Evolutionary conservation across 495 filamentous ascomycete species (phyloP).

Genomic region (Podospora pseudoanserina): DNA sequence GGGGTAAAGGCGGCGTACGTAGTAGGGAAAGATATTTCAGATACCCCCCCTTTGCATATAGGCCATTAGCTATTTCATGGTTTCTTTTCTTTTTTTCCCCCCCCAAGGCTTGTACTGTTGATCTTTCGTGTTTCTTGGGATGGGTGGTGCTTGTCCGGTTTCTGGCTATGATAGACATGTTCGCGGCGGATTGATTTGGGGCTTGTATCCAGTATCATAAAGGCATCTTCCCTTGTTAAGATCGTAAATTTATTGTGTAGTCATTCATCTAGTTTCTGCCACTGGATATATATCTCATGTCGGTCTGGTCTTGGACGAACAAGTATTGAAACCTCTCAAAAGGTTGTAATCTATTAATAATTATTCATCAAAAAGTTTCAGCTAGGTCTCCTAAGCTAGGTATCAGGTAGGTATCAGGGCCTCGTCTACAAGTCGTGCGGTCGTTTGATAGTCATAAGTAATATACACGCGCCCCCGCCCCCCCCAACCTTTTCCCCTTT

Average conservation of each 20-base stretch:
- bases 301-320: too few species aligned
- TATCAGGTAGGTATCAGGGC: neutral
- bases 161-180: too few species aligned
- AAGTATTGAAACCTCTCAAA: too few species aligned
- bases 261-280: neutral
- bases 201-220: neutral
- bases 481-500: neutral
- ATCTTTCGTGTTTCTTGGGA: too few species aligned
- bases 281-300: too few species aligned
- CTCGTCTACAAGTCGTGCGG: neutral
- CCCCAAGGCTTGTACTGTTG: neutral
- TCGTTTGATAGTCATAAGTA: neutral
- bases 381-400: too few species aligned
- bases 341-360: too few species aligned
- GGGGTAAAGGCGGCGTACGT: neutral
- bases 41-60: neutral
- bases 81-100: neutral
- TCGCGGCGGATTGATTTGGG: neutral
- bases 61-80: neutral
- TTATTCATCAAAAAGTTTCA: neutral
- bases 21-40: constrained; percentile 3
- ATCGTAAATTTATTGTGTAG: neutral
- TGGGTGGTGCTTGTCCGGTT: neutral
- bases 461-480: neutral
- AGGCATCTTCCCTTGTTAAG: neutral